Conservation (phyloP, 768 basidiomycete species). For the Crassisporium funariophilum region DNA sequence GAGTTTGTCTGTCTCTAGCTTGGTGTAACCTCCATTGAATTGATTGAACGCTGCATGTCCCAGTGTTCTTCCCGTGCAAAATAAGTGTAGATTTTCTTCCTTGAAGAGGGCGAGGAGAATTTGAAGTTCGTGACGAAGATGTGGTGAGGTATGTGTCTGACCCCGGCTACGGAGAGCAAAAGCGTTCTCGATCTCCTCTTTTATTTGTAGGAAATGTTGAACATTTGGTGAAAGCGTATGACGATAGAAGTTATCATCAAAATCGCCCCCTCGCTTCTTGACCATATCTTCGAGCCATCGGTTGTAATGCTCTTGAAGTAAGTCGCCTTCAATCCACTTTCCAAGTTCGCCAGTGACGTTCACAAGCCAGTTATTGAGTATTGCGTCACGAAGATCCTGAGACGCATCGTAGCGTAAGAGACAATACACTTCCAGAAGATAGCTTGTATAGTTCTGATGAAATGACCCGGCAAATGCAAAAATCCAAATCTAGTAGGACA, state of each 20-base stretch:
- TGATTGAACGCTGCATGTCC: slow-evolving; percentile 16
- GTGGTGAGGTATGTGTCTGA: slow-evolving; percentile 20
- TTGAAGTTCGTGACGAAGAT: slow-evolving; percentile 14
- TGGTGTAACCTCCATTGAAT: slow-evolving; percentile 12
- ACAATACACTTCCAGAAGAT: slow-evolving; percentile 26
- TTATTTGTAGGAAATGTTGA: slow-evolving; percentile 19
- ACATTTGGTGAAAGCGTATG: slow-evolving; percentile 27
- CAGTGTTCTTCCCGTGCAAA: slow-evolving; percentile 14
- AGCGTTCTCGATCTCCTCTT: slow-evolving; percentile 21
- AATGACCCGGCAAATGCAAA: slow-evolving; percentile 26
- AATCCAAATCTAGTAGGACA: slow-evolving; percentile 17
- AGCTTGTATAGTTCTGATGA: slow-evolving; percentile 22
- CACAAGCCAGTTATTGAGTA: slow-evolving; percentile 25
- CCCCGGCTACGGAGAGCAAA: slow-evolving; percentile 10
- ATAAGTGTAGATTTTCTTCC: slow-evolving; percentile 20
- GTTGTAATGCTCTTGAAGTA: slow-evolving; percentile 28
- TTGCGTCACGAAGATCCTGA: slow-evolving; percentile 14
- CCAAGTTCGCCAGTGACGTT: slow-evolving; percentile 23
- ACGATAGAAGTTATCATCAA: slow-evolving; percentile 21
- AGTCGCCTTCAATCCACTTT: slow-evolving; percentile 17
- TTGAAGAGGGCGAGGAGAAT: slow-evolving; percentile 18
- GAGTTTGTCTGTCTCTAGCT: slow-evolving; percentile 7
- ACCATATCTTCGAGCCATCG: slow-evolving; percentile 20
- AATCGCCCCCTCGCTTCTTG: slow-evolving; percentile 19
- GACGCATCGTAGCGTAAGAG: slow-evolving; percentile 25